Evolutionary conservation across 2,329 filamentous ascomycete genomes (phyloP), one percentile per base, ranked within the genome.

Genomic region (Fonsecaea erecta): DNA sequence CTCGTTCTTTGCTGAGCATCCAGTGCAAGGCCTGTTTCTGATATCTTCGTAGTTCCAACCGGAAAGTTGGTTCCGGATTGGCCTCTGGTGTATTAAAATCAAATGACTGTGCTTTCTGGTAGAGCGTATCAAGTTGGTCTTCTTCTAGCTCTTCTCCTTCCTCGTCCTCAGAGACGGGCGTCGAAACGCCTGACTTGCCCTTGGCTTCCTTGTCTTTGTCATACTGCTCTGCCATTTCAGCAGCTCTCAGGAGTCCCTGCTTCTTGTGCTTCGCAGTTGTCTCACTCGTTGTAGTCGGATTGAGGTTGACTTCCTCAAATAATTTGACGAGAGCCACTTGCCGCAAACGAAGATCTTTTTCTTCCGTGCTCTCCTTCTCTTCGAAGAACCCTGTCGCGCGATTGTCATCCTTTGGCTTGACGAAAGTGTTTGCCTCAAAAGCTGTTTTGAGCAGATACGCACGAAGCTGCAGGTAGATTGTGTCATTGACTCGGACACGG

Each of bases 71-170:
- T 5, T 90, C 87, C 9, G 95, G 94, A 71, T 97, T 90, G 9
- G 92, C 89, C 75, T 92, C 89, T 1, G 93, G 93, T 0, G 93
- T 97, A 74, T 88, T 87, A 74, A 99, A 98, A 76, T 99, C 95
- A 73, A 98, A 98, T 0, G 92, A 93, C 74, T 99, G 95, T 0
- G 95, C 95, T 75, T 99, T 99, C 74, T 90, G 92, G 78, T 99
- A 99, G 1, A 99, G 79, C 0, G 91, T 88, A 75, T 99, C 95
- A 2, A 99, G 88, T 75, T 99, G 95, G 72, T 96, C 93, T 76
- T 98, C 92, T 74, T 98, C 93, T 0, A 99, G 84, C 77, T 98
- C 93, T 72, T 93, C 86, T 1, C 93, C 93, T 37, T 97, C 93
- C 71, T 97, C 93, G 0, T 87, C 80, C 30, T 90, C 91, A 0